A percentile compares a stretch with the other conserved stretches of the same genome.
phyloP scores from a whole-genome alignment of 805 yeast species.

The Wickerhamiella lipophila region DNA sequence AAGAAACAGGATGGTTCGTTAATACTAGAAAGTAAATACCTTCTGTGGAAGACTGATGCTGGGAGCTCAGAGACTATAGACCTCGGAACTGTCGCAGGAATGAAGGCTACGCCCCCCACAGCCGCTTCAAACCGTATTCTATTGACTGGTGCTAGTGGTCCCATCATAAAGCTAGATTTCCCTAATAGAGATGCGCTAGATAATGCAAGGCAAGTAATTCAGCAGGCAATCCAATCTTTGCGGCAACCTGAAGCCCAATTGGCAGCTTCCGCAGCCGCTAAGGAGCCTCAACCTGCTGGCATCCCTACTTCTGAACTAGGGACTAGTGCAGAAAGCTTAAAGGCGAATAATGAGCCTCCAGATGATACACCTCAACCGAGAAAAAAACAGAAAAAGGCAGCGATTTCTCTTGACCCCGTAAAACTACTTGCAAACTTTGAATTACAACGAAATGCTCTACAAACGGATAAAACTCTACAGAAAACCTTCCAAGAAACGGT shows the following conservation, averaged over 20 bases:
- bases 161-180: constrained; percentile 43
- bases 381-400: constrained; percentile 17
- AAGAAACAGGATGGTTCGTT: constrained; percentile 21
- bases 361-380: constrained; percentile 13
- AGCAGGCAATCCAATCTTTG: constrained; percentile 23
- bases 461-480: constrained; percentile 56
- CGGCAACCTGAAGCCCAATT: constrained; percentile 28
- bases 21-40: constrained; percentile 5
- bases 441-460: constrained; percentile 64
- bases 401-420: constrained; percentile 38
- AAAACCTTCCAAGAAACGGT: constrained; percentile 79
- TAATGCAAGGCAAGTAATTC: constrained; percentile 24
- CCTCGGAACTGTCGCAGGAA: constrained; percentile 19
- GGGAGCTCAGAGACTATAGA: constrained; percentile 11
- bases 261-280: constrained; percentile 27
- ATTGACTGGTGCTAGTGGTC: constrained; percentile 19
- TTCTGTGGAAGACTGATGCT: constrained; percentile 16
- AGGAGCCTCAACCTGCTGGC: background rate
- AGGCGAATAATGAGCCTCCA: constrained; percentile 12
- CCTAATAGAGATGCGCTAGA: constrained; percentile 66
- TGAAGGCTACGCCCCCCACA: constrained; percentile 29
- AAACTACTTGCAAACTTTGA: constrained; percentile 56
- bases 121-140: constrained; percentile 24
- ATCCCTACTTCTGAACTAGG: background rate
- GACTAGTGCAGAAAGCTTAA: constrained; percentile 3